phyloP scores from a whole-genome alignment of 352 stramenopile species.

The Aphanomyces euteiches region DNA sequence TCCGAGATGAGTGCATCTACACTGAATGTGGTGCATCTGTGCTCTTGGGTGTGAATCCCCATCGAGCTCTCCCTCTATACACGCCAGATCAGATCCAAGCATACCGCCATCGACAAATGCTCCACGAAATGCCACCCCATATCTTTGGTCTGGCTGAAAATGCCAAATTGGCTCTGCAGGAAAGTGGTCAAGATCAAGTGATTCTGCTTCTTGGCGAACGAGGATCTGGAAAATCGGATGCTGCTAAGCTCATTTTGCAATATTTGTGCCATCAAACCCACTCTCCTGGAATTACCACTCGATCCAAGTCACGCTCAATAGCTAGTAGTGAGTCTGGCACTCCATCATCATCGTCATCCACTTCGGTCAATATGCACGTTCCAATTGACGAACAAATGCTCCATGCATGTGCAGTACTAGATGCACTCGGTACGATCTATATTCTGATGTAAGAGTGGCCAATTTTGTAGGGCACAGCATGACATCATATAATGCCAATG shows the following conservation, averaged over 20 bases:
- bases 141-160: conserved; percentile 78
- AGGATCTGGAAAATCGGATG: conserved; percentile 73
- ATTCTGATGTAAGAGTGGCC: neutral
- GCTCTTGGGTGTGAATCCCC: conserved; percentile 66
- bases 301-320: conserved; percentile 21
- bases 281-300: neutral
- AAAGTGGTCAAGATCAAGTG: conserved; percentile 70
- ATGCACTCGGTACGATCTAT: conserved; percentile 46
- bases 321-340: neutral
- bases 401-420: conserved; percentile 73
- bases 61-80: conserved; percentile 68
- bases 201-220: conserved; percentile 71
- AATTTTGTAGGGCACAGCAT: conserved; percentile 41
- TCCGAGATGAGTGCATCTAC: conserved; percentile 79
- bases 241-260: conserved; percentile 76
- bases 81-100: conserved; percentile 79
- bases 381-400: conserved; percentile 79
- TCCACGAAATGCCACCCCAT: conserved; percentile 65
- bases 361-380: conserved; percentile 40
- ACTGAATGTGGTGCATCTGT: conserved; percentile 59
- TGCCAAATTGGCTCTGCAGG: conserved; percentile 70
- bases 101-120: conserved; percentile 57
- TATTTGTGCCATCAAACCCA: conserved; percentile 61
- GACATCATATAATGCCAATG: conserved; percentile 61
- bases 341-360: no score